A percentile compares a stretch with the other conserved stretches of the same genome.
Evolutionary conservation across 2,329 filamentous ascomycete genomes (phyloP).

Genomic region (Fusarium camptoceras): DNA sequence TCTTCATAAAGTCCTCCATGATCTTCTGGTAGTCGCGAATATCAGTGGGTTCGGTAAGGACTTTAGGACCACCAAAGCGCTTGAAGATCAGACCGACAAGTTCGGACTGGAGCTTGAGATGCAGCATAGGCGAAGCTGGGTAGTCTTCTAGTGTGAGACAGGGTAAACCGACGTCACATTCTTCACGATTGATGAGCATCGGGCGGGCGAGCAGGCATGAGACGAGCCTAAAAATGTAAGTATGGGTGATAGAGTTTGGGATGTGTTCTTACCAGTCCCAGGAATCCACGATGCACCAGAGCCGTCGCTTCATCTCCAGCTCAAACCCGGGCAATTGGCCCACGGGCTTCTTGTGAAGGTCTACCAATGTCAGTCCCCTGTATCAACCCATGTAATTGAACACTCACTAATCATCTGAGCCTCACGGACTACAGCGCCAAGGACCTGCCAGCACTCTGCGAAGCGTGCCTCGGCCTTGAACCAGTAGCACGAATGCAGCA

Average conservation of each 20-base stretch:
- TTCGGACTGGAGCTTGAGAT: constrained; percentile 25
- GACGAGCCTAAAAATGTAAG: constrained; percentile 10
- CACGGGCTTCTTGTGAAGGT: constrained; percentile 16
- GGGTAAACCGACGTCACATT: constrained; percentile 22
- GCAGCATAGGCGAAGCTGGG: constrained; percentile 22
- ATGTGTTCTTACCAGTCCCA: constrained; percentile 13
- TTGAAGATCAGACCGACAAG: constrained; percentile 24
- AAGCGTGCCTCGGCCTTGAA: constrained; percentile 27
- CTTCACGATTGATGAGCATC: constrained; percentile 22
- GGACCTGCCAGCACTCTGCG: constrained; percentile 25
- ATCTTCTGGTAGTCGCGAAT: constrained; percentile 18
- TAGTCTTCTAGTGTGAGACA: constrained; percentile 20
- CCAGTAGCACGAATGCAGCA: constrained; percentile 24
- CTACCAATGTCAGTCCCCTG: not conserved
- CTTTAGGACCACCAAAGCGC: constrained; percentile 14
- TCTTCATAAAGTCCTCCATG: constrained; percentile 15
- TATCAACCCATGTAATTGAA: accelerated
- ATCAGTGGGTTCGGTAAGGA: constrained; percentile 3
- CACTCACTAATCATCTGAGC: constrained; percentile 26
- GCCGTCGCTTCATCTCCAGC: constrained; percentile 21
- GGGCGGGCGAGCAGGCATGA: constrained; percentile 13
- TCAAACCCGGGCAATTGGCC: constrained; percentile 12
- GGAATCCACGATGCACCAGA: constrained; percentile 27
- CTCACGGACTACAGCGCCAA: constrained; percentile 22
- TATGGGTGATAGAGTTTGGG: accelerated